A percentile compares a stretch with the other conserved stretches of the same genome.
Evolutionary conservation across 2,329 filamentous ascomycete genomes (phyloP).

Genomic region (Elsinoe batatas): DNA sequence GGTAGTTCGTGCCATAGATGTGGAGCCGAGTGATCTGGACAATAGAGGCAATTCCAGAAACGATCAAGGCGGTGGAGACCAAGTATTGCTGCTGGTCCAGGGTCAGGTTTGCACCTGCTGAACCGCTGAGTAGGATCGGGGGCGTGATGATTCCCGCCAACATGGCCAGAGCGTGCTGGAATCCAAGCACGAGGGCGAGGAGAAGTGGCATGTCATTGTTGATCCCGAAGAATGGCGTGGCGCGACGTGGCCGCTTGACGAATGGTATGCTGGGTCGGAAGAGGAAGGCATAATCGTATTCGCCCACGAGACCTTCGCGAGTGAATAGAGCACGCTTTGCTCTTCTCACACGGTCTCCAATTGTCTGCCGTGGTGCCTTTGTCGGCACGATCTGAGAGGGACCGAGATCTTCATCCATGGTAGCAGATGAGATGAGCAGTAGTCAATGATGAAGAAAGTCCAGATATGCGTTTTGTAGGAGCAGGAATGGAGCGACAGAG

Average conservation of each 20-base stretch:
- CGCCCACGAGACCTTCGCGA: constrained; percentile 65
- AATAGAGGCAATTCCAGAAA: constrained; percentile 63
- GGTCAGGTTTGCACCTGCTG: constrained; percentile 49
- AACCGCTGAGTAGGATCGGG: constrained; percentile 60
- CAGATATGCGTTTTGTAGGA: neutral
- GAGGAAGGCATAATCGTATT: constrained; percentile 84
- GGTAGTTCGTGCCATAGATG: constrained; percentile 62
- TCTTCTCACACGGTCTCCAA: neutral
- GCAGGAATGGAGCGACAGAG: neutral
- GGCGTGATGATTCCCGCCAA: constrained; percentile 59
- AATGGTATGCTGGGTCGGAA: constrained; percentile 78
- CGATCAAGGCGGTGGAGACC: constrained; percentile 68
- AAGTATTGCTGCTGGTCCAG: constrained; percentile 60
- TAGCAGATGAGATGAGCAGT: neutral
- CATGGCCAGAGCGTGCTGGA: constrained; percentile 75
- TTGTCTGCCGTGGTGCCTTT: neutral
- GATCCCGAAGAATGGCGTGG: constrained; percentile 77
- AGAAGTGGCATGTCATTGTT: constrained; percentile 68
- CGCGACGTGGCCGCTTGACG: constrained; percentile 50
- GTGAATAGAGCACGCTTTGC: constrained; percentile 4
- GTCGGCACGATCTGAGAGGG: neutral
- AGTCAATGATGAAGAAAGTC: no score
- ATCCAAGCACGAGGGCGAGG: constrained; percentile 62
- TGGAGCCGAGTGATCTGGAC: constrained; percentile 72
- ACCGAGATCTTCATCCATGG: constrained; percentile 2